These are phyloP conservation scores for Papiliotrema flavescens DNA, from an alignment of 1,284 basidiomycete species.

Conservation along the genomic window DNA sequence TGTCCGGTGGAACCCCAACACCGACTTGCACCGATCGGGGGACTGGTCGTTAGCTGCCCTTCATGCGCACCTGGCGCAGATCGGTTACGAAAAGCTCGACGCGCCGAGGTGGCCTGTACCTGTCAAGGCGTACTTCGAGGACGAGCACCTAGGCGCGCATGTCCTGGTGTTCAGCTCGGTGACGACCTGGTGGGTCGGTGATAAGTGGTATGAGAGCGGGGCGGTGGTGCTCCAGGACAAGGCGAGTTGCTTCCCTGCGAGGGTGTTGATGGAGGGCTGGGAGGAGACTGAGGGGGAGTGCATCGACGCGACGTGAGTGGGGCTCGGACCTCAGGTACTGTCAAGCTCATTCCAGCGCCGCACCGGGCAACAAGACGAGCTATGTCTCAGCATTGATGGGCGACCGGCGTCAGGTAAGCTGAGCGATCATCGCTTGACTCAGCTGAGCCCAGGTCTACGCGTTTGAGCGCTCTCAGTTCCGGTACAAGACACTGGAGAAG, in stretches of 20 bases:
- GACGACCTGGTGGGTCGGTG: conserved; percentile 50
- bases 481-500: conserved; percentile 72
- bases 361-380: conserved; percentile 97
- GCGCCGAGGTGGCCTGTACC: conserved; percentile 33
- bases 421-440: conserved; percentile 9
- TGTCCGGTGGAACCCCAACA: conserved; percentile 74
- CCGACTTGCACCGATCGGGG: conserved; percentile 32
- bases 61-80: conserved; percentile 21
- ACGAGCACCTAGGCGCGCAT: conserved; percentile 69
- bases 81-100: conserved; percentile 29
- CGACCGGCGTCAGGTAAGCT: conserved; percentile 67
- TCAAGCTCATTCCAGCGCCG: conserved; percentile 54
- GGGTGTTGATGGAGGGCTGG: conserved; percentile 59
- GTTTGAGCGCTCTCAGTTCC: conserved; percentile 74
- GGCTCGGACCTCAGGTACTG: background rate
- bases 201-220: conserved; percentile 45
- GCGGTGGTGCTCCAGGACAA: conserved; percentile 90
- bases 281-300: conserved; percentile 53
- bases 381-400: conserved; percentile 84
- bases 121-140: conserved; percentile 58
- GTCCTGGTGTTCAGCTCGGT: conserved; percentile 71
- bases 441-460: conserved; percentile 62
- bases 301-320: conserved; percentile 74
- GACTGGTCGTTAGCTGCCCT: conserved; percentile 29
- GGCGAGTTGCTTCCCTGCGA: conserved; percentile 92